Percentiles rank a stretch among this genome's conserved stretches.
These are phyloP conservation scores for Soucietia sequanensis DNA, from an alignment of 805 yeast genomes.

Conservation along the genomic window DNA sequence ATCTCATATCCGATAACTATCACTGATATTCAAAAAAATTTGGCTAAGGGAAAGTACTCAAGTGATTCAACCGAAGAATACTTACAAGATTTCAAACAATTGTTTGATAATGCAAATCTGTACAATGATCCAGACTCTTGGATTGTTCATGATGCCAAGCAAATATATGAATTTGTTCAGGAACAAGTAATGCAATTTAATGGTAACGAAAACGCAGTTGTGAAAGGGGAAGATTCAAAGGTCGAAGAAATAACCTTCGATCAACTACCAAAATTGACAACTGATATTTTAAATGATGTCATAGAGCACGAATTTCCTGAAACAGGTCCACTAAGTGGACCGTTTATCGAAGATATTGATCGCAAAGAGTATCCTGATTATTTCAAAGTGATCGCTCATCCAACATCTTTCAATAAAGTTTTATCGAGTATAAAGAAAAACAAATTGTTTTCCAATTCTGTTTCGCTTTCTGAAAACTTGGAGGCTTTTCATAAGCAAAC, in stretches of 20 bases:
- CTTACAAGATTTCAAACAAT: constrained; percentile 32
- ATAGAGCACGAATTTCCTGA: constrained; percentile 47
- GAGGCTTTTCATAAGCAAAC: constrained; percentile 60
- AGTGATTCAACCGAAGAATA: constrained; percentile 40
- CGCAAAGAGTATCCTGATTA: constrained; percentile 77
- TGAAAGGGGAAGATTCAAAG: constrained; percentile 9
- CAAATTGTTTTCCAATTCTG: constrained; percentile 31
- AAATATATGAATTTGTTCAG: constrained; percentile 55
- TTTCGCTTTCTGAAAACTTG: constrained; percentile 43
- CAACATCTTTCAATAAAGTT: constrained; percentile 70
- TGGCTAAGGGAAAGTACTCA: constrained; percentile 39
- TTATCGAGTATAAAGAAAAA: constrained; percentile 50
- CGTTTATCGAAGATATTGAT: constrained; percentile 75
- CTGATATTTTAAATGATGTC: constrained; percentile 35
- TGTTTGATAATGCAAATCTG: constrained; percentile 37
- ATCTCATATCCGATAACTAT: constrained; percentile 34
- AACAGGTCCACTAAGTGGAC: constrained; percentile 56
- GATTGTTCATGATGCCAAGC: constrained; percentile 65
- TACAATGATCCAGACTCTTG: constrained; percentile 45
- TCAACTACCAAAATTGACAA: constrained; percentile 19
- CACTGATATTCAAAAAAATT: constrained; percentile 33
- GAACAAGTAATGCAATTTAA: constrained; percentile 44
- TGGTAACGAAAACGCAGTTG: constrained; percentile 4
- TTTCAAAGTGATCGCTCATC: constrained; percentile 65
- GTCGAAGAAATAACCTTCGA: constrained; percentile 14